A percentile compares a stretch with the other conserved stretches of the same genome.
Evolutionary conservation across 2,329 filamentous ascomycete genomes (phyloP).

Genomic region (Phialophora chinensis): DNA sequence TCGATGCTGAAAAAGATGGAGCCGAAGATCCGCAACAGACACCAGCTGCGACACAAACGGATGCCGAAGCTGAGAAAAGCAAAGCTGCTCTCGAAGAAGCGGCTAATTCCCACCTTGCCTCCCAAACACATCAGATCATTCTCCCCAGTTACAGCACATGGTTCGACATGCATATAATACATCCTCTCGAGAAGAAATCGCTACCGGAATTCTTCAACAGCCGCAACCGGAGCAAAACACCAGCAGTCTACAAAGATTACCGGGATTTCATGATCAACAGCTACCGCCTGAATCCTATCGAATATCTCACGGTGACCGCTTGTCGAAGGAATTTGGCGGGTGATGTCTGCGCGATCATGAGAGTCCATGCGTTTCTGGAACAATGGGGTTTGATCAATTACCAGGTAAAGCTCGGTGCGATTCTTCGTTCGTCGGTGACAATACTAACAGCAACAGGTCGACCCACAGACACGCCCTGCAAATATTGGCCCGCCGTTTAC

Average conservation of each 20-base stretch:
- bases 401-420: conserved; percentile 67
- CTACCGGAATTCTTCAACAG: conserved; percentile 98
- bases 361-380: conserved; percentile 95
- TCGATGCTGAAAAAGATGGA: conserved; percentile 49
- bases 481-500: conserved; percentile 97
- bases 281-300: conserved; percentile 91
- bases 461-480: conserved; percentile 91
- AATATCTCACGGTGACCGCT: conserved; percentile 96
- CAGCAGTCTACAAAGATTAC: conserved; percentile 97
- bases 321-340: conserved; percentile 93
- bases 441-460: conserved; percentile 69
- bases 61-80: conserved; percentile 67
- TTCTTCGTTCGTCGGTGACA: background rate
- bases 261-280: conserved; percentile 99
- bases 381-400: conserved; percentile 99
- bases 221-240: conserved; percentile 96
- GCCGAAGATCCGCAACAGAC: conserved; percentile 50
- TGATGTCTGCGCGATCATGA: conserved; percentile 98
- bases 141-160: conserved; percentile 97
- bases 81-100: conserved; percentile 84
- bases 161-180: conserved; percentile 97
- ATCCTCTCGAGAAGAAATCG: conserved; percentile 90
- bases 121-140: conserved; percentile 94
- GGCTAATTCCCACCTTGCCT: conserved; percentile 87
- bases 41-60: conserved; percentile 51